phyloP scores from a whole-genome alignment of 139 green algal genomes.

The Auxenochlorella pyrenoidosa region DNA sequence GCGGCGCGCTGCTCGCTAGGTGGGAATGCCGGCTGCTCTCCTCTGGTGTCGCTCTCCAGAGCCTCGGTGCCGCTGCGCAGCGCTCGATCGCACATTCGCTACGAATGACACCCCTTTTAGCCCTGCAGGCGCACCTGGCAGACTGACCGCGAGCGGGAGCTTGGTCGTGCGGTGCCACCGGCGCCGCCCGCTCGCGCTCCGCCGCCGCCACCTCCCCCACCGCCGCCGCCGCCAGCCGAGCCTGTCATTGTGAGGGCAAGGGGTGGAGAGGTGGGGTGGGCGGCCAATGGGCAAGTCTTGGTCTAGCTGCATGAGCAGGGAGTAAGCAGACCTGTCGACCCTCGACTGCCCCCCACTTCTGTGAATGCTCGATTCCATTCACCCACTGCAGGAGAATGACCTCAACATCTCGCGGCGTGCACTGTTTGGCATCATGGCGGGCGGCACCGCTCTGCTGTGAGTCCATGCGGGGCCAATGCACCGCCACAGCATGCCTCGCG shows the following conservation, averaged over 20 bases:
- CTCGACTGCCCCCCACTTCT: not conserved
- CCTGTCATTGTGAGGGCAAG: not conserved
- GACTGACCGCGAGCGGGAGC: constrained; percentile 27
- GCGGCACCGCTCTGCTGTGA: constrained; percentile 22
- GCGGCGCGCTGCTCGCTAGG: too few species aligned
- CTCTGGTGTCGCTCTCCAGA: too few species aligned
- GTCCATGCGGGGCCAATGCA: not conserved
- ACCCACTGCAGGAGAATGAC: constrained; percentile 16
- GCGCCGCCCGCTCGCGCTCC: constrained; percentile 22
- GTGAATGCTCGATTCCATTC: not conserved
- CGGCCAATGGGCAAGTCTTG: too few species aligned
- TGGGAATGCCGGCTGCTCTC: too few species aligned
- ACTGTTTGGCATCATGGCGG: constrained; percentile 45
- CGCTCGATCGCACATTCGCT: too few species aligned
- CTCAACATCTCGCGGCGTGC: constrained; percentile 20
- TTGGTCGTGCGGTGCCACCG: constrained; percentile 8
- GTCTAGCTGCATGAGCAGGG: not conserved
- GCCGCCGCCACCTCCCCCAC: constrained; percentile 27
- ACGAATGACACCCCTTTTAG: not conserved
- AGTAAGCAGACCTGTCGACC: not conserved
- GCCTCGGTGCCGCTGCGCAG: too few species aligned
- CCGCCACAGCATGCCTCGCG: not conserved
- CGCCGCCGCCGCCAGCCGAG: constrained; percentile 24
- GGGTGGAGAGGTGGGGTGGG: not conserved
- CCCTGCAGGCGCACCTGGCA: constrained; percentile 32